Base-by-base conservation (phyloP, 2,329 filamentous ascomycete species). In the Neocatenulostroma microsporum region DNA sequence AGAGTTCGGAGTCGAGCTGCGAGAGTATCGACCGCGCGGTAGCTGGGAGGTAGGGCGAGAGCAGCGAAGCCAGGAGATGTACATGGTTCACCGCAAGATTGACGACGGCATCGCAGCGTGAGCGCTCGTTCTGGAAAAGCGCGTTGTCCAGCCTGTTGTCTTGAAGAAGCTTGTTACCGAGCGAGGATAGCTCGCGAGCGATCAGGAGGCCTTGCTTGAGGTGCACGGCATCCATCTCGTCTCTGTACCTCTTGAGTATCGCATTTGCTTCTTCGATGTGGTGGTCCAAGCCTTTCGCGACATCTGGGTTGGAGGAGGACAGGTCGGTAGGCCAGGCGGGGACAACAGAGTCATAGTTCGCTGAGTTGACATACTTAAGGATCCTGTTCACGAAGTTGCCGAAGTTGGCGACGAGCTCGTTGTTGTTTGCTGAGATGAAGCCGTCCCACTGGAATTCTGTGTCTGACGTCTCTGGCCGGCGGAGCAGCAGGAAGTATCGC, bases 371-470 rank as follows among this genome's bases (percentile, higher is more conserved):
- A 39, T 82, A 70, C 49, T 83, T 83, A 47, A 79, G 72, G 20
- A 84, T 62, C 23, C 69, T 65, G 50, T 71, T 71, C 40, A 71
- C 66, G 31, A 72, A 70, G 57, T 72, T 72, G 34, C 80, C 80
- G 26, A 84, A 68, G 60, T 82, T 83, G 60, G 80, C 80, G 33
- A 83, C 69, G n/a, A 95, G 73, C 57, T 91, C 84, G 55, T 82
- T 87, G 69, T 95, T 94, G 71, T 94, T 94, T 49, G 76, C 72
- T 23, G 78, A 73, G 44, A 91, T 82, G 63, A 94, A 93, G 30
- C 80, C 74, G 40, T 75, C 76, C 87, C 87, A 94, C 58, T 89
- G 82, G 60, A 94, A 94, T 56, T 94, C 84, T 0, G 85, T 82
- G 57, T 95, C 88, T 34, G 82, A 76, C 9, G 80, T 82, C 62